Conservation (phyloP, 192 early-diverging fungal genomes). For the Obelidium mucronatum region DNA sequence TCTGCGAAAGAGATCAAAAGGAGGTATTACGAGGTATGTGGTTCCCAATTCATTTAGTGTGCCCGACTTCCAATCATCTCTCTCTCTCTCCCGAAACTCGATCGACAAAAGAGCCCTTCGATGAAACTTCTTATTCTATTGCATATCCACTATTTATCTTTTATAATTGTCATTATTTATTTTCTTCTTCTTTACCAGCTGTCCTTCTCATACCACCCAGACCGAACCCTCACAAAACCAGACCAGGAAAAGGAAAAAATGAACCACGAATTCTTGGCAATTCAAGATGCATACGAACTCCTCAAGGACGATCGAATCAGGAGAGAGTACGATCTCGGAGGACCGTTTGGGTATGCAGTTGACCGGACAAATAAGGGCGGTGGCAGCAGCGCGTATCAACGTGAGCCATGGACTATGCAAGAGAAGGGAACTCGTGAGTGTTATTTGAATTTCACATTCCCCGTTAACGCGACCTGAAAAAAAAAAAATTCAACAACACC, state of each 20-base stretch:
- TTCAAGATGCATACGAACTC: conserved; percentile 19
- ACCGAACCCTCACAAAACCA: background rate
- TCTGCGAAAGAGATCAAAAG: conserved; percentile 2
- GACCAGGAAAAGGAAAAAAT: background rate
- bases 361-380: background rate
- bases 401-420: background rate
- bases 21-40: conserved; percentile 16
- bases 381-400: background rate
- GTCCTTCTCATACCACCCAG: conserved; percentile 10
- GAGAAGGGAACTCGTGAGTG: conserved; percentile 11
- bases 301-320: background rate
- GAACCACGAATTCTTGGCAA: background rate
- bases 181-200: background rate
- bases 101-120: no score
- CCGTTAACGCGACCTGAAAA: background rate
- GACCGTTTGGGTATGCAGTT: background rate
- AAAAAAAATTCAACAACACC: background rate
- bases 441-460: background rate
- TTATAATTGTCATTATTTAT: no score
- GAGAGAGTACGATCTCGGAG: conserved; percentile 1
- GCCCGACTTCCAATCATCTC: background rate
- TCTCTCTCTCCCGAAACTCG: no score
- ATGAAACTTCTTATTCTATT: no score
- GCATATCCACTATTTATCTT: no score
- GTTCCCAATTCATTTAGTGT: no score